Evolutionary conservation across 176 grass and related monocot species (phyloP).

Genomic region (Triticum turgidum): DNA sequence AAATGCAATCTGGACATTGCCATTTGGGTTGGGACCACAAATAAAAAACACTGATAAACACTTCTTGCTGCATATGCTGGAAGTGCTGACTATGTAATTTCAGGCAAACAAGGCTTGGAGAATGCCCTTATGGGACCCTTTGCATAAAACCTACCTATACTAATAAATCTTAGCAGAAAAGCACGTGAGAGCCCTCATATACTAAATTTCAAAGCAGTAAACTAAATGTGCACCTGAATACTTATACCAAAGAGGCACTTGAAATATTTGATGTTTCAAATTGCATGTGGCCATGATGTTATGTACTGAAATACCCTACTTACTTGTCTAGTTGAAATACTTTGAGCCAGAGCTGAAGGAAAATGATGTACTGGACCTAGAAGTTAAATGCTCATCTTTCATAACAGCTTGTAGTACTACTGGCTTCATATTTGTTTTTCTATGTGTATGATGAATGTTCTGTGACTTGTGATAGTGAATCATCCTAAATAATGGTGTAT

Average conservation of each 20-base stretch:
- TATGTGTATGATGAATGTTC: not conserved
- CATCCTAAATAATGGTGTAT: not conserved
- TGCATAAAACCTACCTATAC: not conserved
- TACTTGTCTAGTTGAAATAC: constrained; percentile 1
- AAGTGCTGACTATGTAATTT: constrained; percentile 14
- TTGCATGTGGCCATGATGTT: not conserved
- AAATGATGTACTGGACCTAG: not conserved
- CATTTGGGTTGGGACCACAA: constrained; percentile 12
- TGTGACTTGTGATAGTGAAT: not conserved
- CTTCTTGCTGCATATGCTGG: not conserved
- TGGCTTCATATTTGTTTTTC: not conserved
- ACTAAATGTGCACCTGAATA: not conserved
- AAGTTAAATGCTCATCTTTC: not conserved
- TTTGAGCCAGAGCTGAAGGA: not conserved
- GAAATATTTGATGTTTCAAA: not conserved
- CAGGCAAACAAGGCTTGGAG: not conserved
- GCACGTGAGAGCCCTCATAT: constrained; percentile 1
- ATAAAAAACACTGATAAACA: not conserved
- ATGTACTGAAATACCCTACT: not conserved
- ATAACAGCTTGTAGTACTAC: not conserved
- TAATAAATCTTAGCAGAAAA: not conserved
- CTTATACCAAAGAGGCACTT: not conserved
- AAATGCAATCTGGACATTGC: constrained; percentile 15
- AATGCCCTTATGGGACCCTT: not conserved
- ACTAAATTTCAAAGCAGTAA: not conserved